Conservation (phyloP, 163 green algal species). For the Volvox carteri region DNA sequence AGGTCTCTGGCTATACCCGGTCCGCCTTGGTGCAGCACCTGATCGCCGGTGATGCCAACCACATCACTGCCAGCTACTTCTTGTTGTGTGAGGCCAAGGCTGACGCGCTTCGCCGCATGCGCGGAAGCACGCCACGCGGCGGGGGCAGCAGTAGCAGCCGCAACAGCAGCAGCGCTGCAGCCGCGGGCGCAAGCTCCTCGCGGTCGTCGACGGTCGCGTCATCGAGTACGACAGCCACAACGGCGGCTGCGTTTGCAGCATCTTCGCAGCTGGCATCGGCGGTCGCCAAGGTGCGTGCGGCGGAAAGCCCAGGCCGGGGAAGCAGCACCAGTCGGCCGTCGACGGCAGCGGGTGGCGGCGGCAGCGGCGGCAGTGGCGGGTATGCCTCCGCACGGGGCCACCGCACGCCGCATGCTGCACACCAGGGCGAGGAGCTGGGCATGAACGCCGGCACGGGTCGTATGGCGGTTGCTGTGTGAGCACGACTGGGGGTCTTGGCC, state of each 20-base stretch:
- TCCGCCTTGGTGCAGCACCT: constrained; percentile 61
- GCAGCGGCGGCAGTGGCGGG: not conserved
- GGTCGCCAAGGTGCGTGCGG: not conserved
- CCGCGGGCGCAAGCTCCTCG: not conserved
- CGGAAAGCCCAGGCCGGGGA: constrained; percentile 33
- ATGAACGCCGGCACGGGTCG: constrained; percentile 20
- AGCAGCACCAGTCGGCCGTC: constrained; percentile 16
- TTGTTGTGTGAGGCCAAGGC: constrained; percentile 75
- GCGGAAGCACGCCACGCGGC: not conserved
- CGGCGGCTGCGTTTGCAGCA: constrained; percentile 1
- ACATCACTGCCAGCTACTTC: constrained; percentile 80
- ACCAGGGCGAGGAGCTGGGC: constrained; percentile 19
- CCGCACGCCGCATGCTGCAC: constrained; percentile 2
- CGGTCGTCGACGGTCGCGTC: not conserved
- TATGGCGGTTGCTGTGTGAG: constrained; percentile 34
- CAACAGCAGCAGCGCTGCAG: not conserved
- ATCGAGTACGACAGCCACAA: not conserved
- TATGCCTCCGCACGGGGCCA: constrained; percentile 12
- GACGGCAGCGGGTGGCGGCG: not conserved
- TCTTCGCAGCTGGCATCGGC: constrained; percentile 17
- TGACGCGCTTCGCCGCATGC: constrained; percentile 54
- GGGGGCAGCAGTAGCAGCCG: not conserved
- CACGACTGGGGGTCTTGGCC: no score
- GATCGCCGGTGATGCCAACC: constrained; percentile 70
- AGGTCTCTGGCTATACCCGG: constrained; percentile 64